Evolutionary conservation across 2,329 filamentous ascomycete species (phyloP), one percentile per base, ranked within the genome.

Genomic region (Microdochium bolleyi): DNA sequence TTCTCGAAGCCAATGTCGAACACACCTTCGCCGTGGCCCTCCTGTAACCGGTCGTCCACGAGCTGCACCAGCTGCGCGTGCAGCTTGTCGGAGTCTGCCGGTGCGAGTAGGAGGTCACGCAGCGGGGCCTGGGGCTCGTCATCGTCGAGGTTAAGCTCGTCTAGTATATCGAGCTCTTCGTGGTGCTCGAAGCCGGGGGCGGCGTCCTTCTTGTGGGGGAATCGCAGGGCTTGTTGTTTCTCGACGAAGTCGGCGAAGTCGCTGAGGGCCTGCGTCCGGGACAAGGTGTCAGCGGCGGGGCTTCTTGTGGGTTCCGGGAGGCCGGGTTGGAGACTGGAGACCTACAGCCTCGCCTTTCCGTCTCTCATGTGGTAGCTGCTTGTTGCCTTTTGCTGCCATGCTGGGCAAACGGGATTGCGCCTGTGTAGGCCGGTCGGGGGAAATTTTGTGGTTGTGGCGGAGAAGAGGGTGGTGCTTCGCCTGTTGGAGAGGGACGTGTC

Each of bases 241-340:
- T 97, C 91, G 59, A 96, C 94, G 64, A 96, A 97, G 64, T 99
- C 94, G 69, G 92, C 91, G 67, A 99, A 99, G 62, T 97, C 94
- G 74, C 88, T 94, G 53, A 99, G 79, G 13, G 92, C 92, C 79
- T 80, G 50, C 0, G 49, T 22, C 38, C 10, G 44, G 27, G n/a
- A 50, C 27, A 27, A 51, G 57, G 34, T 50, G 49, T 27, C 34
- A 44, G 34, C 24, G 48, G 38, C 34, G 34, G 21, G 24, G 53
- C 44, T 51, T 49, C 19, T 27, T 14, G 19, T 22, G 10, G 10
- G 27, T 5, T 32, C 25, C 16, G 50, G 30, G 25, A 34, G 3
- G 16, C 13, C 8, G 19, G 22, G 21, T 48, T 19, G 46, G 44
- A 38, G 34, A 30, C 24, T 30, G 49, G 32, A 48, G 16, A 62